Percentiles rank a stretch among this genome's conserved stretches.
These are phyloP conservation scores for Ganoderma meredithae DNA, from an alignment of 1,284 basidiomycete genomes.

Conservation along the genomic window DNA sequence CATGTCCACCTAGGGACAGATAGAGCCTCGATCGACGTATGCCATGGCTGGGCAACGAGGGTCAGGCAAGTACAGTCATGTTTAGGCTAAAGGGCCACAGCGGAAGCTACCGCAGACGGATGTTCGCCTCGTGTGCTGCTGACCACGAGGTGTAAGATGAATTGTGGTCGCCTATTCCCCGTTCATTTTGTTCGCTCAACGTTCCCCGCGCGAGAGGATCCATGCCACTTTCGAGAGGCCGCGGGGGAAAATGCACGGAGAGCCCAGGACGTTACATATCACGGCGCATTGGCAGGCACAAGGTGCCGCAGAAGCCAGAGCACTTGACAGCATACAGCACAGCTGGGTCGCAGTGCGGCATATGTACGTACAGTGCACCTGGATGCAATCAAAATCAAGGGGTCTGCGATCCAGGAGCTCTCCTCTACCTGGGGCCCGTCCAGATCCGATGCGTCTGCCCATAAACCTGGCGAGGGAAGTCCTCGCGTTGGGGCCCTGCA, in stretches of 20 bases:
- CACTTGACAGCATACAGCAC: background rate
- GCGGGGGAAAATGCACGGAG: slow-evolving; percentile 7
- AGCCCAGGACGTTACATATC: background rate
- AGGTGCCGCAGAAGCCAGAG: background rate
- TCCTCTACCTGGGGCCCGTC: background rate
- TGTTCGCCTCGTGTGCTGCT: background rate
- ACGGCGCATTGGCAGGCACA: slow-evolving; percentile 6
- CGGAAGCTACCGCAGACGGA: background rate
- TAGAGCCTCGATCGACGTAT: background rate
- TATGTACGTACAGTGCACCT: background rate
- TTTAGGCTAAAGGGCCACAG: background rate
- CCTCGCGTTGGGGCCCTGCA: background rate
- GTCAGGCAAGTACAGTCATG: background rate
- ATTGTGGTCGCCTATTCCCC: background rate
- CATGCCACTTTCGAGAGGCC: slow-evolving; percentile 1
- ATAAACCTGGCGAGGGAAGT: background rate
- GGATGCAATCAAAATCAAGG: background rate
- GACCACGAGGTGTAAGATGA: background rate
- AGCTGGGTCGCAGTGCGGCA: background rate
- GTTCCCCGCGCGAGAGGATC: slow-evolving; percentile 2
- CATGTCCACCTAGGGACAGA: slow-evolving; percentile 1
- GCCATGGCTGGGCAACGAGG: background rate
- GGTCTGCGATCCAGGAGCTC: background rate
- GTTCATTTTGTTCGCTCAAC: background rate
- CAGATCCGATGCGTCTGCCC: background rate